Percentiles rank a stretch among this genome's conserved stretches.
Conservation (phyloP, 2,329 filamentous ascomycete species). For the Xylaria hypoxylon region DNA sequence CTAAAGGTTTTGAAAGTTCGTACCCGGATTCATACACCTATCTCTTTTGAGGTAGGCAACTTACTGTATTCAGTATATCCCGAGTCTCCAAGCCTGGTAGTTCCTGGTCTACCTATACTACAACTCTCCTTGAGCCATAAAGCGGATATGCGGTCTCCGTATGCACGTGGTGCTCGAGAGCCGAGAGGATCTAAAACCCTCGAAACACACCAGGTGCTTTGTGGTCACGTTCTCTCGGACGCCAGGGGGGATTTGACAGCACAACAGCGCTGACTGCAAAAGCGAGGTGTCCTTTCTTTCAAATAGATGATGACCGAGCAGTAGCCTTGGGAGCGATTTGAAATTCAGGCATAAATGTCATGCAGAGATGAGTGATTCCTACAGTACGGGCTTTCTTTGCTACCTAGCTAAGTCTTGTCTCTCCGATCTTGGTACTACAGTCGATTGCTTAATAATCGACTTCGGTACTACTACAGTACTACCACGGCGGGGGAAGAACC, state of each 20-base stretch:
- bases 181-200: conserved; percentile 28
- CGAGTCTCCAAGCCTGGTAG: background rate
- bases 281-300: conserved; percentile 8
- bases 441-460: too few relatives aligned
- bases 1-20: background rate
- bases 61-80: conserved; percentile 4
- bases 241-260: conserved; percentile 18
- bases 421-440: background rate
- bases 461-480: too few relatives aligned
- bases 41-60: background rate
- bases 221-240: conserved; percentile 23
- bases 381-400: background rate
- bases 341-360: conserved; percentile 23
- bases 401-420: background rate
- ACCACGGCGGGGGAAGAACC: too few relatives aligned
- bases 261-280: conserved; percentile 5
- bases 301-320: conserved; percentile 25
- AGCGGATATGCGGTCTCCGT: conserved; percentile 31
- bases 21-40: background rate
- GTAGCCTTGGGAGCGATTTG: conserved; percentile 30
- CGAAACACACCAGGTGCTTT: conserved; percentile 20
- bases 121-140: background rate
- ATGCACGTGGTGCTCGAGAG: conserved; percentile 25
- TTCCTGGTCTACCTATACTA: conserved; percentile 5
- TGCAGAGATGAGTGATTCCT: conserved; percentile 14